Conservation (phyloP, 1,284 basidiomycete species). For the Waitea zeae region DNA sequence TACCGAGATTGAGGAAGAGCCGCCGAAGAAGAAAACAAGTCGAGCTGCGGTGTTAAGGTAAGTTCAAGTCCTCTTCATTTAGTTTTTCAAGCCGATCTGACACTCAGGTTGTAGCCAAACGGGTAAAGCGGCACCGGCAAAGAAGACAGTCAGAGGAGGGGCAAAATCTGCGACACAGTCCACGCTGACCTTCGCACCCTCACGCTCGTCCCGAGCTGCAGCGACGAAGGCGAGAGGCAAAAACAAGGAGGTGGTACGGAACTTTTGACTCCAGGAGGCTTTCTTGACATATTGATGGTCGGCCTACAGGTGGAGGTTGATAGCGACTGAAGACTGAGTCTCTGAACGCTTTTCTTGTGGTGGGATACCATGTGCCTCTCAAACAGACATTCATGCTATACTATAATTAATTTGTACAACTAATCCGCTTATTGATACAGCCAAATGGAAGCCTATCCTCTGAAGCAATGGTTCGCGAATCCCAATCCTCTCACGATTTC, state of each 20-base stretch:
- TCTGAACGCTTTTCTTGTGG: too few species aligned
- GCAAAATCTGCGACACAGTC: constrained; percentile 27
- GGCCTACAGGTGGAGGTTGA: too few species aligned
- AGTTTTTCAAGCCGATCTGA: constrained; percentile 7
- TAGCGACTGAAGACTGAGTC: too few species aligned
- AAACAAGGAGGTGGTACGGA: constrained; percentile 18
- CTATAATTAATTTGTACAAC: too few species aligned
- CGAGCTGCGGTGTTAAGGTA: constrained; percentile 49
- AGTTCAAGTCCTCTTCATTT: constrained; percentile 9
- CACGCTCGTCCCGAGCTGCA: constrained; percentile 31
- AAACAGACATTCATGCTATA: too few species aligned
- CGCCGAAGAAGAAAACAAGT: constrained; percentile 38
- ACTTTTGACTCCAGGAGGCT: too few species aligned
- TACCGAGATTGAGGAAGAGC: constrained; percentile 12
- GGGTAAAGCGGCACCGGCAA: constrained; percentile 40
- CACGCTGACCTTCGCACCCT: constrained; percentile 46
- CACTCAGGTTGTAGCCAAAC: constrained; percentile 13
- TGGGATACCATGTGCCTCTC: too few species aligned
- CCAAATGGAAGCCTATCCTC: too few species aligned
- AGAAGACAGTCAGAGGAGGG: constrained; percentile 24
- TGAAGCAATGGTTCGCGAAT: too few species aligned
- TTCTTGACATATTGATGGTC: too few species aligned
- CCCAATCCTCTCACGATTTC: too few species aligned
- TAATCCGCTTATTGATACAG: too few species aligned
- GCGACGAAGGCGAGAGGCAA: constrained; percentile 38